phyloP scores from a whole-genome alignment of 805 yeast genomes.

The Ogataea naganishii region DNA sequence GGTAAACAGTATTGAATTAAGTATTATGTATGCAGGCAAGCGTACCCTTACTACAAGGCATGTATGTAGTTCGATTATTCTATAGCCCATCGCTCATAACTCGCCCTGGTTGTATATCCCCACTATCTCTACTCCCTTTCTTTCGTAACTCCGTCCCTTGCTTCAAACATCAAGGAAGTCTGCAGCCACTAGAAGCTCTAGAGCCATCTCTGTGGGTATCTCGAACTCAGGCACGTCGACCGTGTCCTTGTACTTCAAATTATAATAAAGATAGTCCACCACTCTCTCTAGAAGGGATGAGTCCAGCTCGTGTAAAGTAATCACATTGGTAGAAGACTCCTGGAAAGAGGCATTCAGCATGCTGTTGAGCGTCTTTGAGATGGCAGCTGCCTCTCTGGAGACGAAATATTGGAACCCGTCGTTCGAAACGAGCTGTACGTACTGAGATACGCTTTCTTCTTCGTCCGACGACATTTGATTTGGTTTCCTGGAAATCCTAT shows the following conservation, averaged over 20 bases:
- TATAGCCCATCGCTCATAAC: too few species aligned
- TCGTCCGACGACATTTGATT: conserved; percentile 15
- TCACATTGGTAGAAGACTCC: conserved; percentile 50
- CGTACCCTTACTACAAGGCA: too few species aligned
- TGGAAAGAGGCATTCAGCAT: conserved; percentile 48
- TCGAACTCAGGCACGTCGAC: conserved; percentile 77
- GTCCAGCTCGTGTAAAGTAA: conserved; percentile 55
- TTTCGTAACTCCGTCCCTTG: too few species aligned
- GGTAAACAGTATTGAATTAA: too few species aligned
- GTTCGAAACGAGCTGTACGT: conserved; percentile 61
- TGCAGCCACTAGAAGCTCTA: conserved; percentile 87
- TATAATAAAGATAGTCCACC: conserved; percentile 77
- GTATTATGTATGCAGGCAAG: too few species aligned
- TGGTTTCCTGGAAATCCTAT: too few species aligned
- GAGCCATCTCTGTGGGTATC: conserved; percentile 88
- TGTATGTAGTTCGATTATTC: too few species aligned
- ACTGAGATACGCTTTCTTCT: conserved; percentile 17
- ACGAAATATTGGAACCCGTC: conserved; percentile 61
- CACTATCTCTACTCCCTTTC: too few species aligned
- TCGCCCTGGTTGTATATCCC: too few species aligned
- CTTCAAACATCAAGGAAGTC: conserved; percentile 66
- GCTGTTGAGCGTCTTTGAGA: conserved; percentile 54
- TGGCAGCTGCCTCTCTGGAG: conserved; percentile 65
- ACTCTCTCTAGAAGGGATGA: conserved; percentile 68
- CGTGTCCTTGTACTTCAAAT: conserved; percentile 54